A percentile compares a stretch with the other conserved stretches of the same genome.
Conservation (phyloP, 305 asterid species). For the Solanum aculeatissimum region DNA sequence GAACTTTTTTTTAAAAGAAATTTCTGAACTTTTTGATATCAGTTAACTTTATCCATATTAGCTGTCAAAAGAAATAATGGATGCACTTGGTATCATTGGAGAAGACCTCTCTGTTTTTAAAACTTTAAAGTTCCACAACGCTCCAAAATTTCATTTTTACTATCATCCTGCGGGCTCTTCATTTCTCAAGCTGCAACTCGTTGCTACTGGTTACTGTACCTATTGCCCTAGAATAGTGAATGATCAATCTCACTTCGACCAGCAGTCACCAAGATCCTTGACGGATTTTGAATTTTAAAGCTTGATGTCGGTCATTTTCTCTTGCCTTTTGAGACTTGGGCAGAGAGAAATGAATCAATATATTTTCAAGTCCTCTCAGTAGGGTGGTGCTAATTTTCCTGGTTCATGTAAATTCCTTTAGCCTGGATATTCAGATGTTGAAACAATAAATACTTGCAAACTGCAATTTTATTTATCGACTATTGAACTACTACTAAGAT, state of each 20-base stretch:
- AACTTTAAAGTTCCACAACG: not conserved
- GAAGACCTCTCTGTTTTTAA: not conserved
- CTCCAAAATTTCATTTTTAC: not conserved
- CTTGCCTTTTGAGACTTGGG: not conserved
- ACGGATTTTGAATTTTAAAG: not conserved
- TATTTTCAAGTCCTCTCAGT: not conserved
- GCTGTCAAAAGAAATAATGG: not conserved
- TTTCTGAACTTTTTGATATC: not conserved
- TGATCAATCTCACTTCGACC: not conserved
- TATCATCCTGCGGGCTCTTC: not conserved
- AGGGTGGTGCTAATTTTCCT: not conserved
- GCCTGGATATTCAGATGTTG: not conserved
- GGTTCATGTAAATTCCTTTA: not conserved
- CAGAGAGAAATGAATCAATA: not conserved
- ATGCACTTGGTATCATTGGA: not conserved
- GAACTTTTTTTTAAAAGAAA: constrained; percentile 11
- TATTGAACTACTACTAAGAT: not conserved
- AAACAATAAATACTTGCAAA: not conserved
- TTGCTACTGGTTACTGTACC: not conserved
- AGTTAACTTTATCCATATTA: not conserved
- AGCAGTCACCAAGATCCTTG: not conserved
- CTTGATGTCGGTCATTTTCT: not conserved
- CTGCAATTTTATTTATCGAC: not conserved
- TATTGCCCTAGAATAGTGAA: not conserved
- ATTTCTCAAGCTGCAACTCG: not conserved